Conservation (phyloP, 805 yeast species). For the Candida schatavii region DNA sequence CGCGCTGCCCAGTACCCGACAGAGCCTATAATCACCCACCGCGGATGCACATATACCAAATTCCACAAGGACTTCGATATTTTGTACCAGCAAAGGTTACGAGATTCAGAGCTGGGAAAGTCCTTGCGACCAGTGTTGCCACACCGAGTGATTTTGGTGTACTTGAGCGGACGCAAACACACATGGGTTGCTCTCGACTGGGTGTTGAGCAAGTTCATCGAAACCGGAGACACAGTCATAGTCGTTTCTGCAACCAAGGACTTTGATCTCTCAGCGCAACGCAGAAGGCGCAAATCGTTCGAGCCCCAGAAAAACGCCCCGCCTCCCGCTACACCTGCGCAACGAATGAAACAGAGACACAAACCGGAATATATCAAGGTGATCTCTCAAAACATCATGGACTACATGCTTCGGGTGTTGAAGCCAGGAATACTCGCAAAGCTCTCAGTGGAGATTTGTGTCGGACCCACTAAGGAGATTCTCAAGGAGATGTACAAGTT, state of each 20-base stretch:
- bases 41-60: conserved; percentile 44
- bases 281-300: conserved; percentile 10
- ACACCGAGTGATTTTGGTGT: conserved; percentile 56
- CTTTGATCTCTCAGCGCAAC: conserved; percentile 10
- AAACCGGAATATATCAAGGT: conserved; percentile 47
- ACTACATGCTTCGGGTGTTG: conserved; percentile 46
- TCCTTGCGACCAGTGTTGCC: conserved; percentile 41
- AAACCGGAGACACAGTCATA: conserved; percentile 65
- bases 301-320: conserved; percentile 17
- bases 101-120: conserved; percentile 15
- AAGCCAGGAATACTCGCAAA: conserved; percentile 47
- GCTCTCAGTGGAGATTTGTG: conserved; percentile 58
- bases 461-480: conserved; percentile 55
- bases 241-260: conserved; percentile 51
- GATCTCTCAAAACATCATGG: conserved; percentile 50
- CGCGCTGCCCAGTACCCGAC: conserved; percentile 33
- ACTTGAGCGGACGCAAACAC: conserved; percentile 68
- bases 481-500: conserved; percentile 57
- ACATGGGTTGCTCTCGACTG: conserved; percentile 85
- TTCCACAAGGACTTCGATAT: conserved; percentile 47
- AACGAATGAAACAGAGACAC: conserved; percentile 36
- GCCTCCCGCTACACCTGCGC: conserved; percentile 23
- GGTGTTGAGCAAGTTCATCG: conserved; percentile 51
- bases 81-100: conserved; percentile 39
- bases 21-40: conserved; percentile 37